Conservation (phyloP, 768 basidiomycete species). For the Crepidotus variabilis region DNA sequence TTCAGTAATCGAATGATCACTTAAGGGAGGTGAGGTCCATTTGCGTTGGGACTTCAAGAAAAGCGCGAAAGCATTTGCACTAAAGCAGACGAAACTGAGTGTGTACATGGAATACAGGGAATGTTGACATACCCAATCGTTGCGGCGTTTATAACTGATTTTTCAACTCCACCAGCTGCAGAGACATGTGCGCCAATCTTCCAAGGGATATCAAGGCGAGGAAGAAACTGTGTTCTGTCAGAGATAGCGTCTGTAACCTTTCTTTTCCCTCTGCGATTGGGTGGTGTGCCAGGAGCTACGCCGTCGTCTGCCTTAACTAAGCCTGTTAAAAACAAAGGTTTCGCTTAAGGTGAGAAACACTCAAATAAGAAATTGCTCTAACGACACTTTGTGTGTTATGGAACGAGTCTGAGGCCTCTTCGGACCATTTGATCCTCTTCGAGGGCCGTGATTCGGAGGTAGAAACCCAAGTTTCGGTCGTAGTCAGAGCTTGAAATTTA, state of each 20-base stretch:
- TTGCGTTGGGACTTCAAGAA: slow-evolving; percentile 84
- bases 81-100: too few species aligned
- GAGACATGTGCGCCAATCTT: slow-evolving; percentile 86
- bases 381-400: too few species aligned
- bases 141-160: slow-evolving; percentile 66
- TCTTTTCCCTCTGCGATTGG: slow-evolving; percentile 9
- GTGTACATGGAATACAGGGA: not conserved
- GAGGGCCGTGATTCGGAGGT: too few species aligned
- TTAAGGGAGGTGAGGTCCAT: slow-evolving; percentile 67
- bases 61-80: slow-evolving; percentile 80
- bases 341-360: too few species aligned
- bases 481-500: too few species aligned
- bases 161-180: slow-evolving; percentile 75
- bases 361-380: too few species aligned
- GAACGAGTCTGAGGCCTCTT: too few species aligned
- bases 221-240: slow-evolving; percentile 21
- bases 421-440: too few species aligned
- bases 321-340: too few species aligned
- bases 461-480: too few species aligned
- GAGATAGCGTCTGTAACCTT: slow-evolving; percentile 8
- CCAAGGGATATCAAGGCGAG: slow-evolving; percentile 42
- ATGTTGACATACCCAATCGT: slow-evolving; percentile 52
- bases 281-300: not conserved
- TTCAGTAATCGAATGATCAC: slow-evolving; percentile 41
- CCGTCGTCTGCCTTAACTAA: not conserved